Evolutionary conservation across 1,139 yeast genomes (phyloP).

Genomic region (Scheffersomyces titani): DNA sequence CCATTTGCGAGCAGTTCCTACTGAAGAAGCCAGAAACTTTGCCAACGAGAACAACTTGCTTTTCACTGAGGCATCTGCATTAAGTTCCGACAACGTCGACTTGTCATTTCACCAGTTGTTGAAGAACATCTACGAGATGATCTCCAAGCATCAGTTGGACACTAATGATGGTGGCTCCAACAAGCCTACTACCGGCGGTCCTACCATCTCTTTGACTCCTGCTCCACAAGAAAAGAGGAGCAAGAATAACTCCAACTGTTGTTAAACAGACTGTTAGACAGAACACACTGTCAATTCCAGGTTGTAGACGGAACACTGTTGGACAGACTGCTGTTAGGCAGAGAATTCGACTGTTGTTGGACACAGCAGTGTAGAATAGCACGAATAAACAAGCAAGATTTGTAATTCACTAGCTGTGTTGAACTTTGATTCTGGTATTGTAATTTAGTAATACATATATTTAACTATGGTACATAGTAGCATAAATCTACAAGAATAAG

Average conservation of each 20-base stretch:
- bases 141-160: slow-evolving; percentile 83
- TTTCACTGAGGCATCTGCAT: slow-evolving; percentile 97
- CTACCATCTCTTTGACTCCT: slow-evolving; percentile 90
- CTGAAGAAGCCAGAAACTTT: slow-evolving; percentile 95
- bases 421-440: background rate
- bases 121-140: slow-evolving; percentile 91
- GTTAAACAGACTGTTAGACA: slow-evolving; percentile 32
- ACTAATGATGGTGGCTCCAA: slow-evolving; percentile 53
- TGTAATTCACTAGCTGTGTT: background rate
- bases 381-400: background rate
- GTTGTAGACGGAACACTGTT: too few species aligned
- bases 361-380: background rate
- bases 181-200: slow-evolving; percentile 66
- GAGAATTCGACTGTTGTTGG: background rate
- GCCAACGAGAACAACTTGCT: slow-evolving; percentile 90
- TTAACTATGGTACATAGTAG: background rate
- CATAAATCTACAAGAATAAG: background rate
- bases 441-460: background rate
- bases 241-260: slow-evolving; percentile 64
- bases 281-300: background rate
- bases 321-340: background rate
- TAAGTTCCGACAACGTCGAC: slow-evolving; percentile 94
- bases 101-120: slow-evolving; percentile 89
- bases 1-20: slow-evolving; percentile 94
- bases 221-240: slow-evolving; percentile 80